Conservation (phyloP, 345 rosid species). For the Erodium maritimum region DNA sequence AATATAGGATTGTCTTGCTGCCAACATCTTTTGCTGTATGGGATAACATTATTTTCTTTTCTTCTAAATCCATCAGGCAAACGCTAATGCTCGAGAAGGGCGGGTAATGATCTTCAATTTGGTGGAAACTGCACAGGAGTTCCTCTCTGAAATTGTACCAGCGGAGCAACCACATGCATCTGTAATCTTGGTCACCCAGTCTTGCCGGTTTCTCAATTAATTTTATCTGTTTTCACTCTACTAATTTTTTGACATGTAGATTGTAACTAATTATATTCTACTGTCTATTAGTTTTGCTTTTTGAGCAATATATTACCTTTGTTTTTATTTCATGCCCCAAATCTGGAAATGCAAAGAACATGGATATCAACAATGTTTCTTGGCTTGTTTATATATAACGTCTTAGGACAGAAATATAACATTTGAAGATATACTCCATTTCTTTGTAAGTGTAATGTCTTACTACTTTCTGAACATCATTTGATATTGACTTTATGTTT, state of each 20-base stretch:
- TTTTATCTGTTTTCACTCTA: not conserved
- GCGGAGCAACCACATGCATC: conserved; percentile 28
- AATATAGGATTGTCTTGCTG: too few relatives aligned
- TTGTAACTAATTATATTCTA: not conserved
- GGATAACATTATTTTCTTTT: not conserved
- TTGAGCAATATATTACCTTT: not conserved
- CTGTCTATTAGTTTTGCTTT: conserved; percentile 1
- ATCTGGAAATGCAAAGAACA: not conserved
- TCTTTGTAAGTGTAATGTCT: not conserved
- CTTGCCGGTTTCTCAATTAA: not conserved
- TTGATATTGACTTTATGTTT: conserved; percentile 3
- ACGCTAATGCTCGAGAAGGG: conserved; percentile 75
- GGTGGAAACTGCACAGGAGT: conserved; percentile 98
- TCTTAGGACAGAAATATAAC: not conserved
- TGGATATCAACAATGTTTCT: not conserved
- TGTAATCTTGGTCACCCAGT: conserved; percentile 33
- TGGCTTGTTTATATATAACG: not conserved
- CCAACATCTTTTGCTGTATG: not conserved
- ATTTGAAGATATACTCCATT: not conserved
- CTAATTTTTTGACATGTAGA: not conserved
- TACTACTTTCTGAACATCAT: not conserved
- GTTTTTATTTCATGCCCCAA: not conserved
- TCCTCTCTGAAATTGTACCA: conserved; percentile 72
- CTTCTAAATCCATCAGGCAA: conserved; percentile 40
- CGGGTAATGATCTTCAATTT: conserved; percentile 92